These are phyloP conservation scores for Ormosia emarginata DNA, from an alignment of 306 rosid species.

Conservation along the genomic window DNA sequence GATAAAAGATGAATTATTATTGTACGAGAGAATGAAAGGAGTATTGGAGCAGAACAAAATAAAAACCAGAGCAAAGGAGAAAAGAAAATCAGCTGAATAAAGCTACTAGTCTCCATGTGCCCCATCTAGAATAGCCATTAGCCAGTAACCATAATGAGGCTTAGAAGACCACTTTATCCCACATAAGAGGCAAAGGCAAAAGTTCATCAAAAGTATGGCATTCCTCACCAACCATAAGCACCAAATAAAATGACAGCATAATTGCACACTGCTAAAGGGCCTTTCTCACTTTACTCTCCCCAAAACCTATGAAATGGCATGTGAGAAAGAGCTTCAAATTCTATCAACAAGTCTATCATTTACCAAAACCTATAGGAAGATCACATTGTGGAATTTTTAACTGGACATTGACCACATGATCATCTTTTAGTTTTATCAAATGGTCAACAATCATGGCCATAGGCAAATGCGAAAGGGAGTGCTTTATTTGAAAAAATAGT, in stretches of 20 bases:
- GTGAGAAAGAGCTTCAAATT: constrained; percentile 8
- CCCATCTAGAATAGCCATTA: not conserved
- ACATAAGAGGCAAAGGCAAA: not conserved
- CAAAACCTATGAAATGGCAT: not conserved
- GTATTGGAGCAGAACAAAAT: not conserved
- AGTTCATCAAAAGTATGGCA: not conserved
- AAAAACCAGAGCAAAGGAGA: not conserved
- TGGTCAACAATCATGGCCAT: constrained; percentile 3
- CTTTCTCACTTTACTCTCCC: constrained; percentile 11
- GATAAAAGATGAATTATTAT: constrained; percentile 1
- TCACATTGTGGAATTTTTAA: constrained; percentile 1
- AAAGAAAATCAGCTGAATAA: constrained; percentile 1
- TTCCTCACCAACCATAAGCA: not conserved
- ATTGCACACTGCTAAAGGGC: not conserved
- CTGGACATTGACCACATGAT: not conserved
- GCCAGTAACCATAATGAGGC: not conserved
- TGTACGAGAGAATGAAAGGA: constrained; percentile 8
- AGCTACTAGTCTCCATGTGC: not conserved
- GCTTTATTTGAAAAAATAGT: constrained; percentile 3
- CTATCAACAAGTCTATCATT: not conserved
- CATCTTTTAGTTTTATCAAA: not conserved
- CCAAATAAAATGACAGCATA: not conserved
- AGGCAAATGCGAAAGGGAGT: constrained; percentile 9
- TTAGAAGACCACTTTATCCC: not conserved
- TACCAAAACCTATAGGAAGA: not conserved